phyloP scores from a whole-genome alignment of 2,329 filamentous ascomycete genomes.

The Epichloe hybrida region DNA sequence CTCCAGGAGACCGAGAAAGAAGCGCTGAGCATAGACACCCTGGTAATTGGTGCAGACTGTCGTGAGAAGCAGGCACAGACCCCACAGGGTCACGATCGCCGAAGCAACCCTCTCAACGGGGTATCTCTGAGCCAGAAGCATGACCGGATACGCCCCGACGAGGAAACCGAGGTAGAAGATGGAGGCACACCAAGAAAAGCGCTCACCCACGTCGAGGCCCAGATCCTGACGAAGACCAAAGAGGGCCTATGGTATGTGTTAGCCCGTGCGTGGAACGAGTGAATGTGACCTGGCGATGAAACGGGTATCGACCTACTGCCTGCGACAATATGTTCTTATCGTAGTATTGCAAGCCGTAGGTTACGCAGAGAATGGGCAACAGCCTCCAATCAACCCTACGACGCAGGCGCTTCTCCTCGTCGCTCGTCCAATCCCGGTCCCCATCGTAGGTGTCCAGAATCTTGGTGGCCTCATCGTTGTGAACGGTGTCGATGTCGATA shows the following conservation, averaged over 20 bases:
- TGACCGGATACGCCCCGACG: slow-evolving; percentile 23
- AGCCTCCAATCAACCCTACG: slow-evolving; percentile 22
- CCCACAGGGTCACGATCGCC: slow-evolving; percentile 14
- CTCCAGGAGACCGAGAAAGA: slow-evolving; percentile 30
- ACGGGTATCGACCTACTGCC: slow-evolving; percentile 2
- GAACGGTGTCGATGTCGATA: not conserved
- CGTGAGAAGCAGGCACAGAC: slow-evolving; percentile 25
- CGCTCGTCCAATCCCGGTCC: not conserved
- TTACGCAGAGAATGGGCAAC: slow-evolving; percentile 5
- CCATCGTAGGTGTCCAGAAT: not conserved
- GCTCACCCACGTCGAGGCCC: slow-evolving; percentile 3
- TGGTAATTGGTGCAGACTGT: slow-evolving; percentile 21
- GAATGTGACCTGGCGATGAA: not conserved
- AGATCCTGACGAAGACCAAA: slow-evolving; percentile 4
- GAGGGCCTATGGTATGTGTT: not conserved
- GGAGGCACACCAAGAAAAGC: slow-evolving; percentile 5
- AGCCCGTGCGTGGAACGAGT: not conserved
- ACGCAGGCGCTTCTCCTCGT: not conserved
- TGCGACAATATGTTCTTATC: slow-evolving; percentile 8
- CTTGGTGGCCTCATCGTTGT: not conserved
- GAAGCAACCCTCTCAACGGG: slow-evolving; percentile 17
- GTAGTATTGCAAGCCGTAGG: slow-evolving; percentile 7
- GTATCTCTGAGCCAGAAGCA: slow-evolving; percentile 17
- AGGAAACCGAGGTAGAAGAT: slow-evolving; percentile 37
- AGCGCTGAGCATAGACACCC: slow-evolving; percentile 25